Base-by-base conservation (phyloP, 2,329 filamentous ascomycete species). In the Stachybotrys chlorohalonatus region DNA sequence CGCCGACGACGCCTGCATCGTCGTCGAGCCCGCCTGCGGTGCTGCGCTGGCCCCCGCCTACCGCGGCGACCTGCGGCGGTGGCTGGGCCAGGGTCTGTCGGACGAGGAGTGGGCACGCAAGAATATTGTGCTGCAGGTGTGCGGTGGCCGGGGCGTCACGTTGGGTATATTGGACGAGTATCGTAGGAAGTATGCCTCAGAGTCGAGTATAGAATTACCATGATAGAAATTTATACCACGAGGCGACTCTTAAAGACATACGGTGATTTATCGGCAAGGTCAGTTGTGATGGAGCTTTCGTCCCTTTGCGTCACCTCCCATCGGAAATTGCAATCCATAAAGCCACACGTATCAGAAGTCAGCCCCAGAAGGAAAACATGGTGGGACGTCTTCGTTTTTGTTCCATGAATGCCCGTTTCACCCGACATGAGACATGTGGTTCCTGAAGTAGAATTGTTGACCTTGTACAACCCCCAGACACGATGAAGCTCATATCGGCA, bases 11-110 rank as follows among this genome's bases (percentile, higher is more conserved):
- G 89, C 92, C 62, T 75, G 87, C 31, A 73, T 93, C 55, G 75
- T 96, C 55, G 89, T 96, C 3, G 93, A 97, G 73, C 76, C 87
- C 42, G 85, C 91, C 0, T 96, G 93, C 67, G 91, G 92, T 1
- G 90, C 93, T 6, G 87, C 86, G 53, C 71, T 95, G 11, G 89
- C 86, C 1, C 68, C 82, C 3, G 84, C 78, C 56, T 90, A 90
- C 63, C 81, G 81, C 47, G 83, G 80, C 0, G 70, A 80, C 47
- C 66, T 95, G 63, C 79, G 84, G 64, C 75, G 77, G 61, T 72
- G 83, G 9, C 72, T 91, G 0, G 82, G 86, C 0, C 63, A 70
- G 51, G 74, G 69, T 0, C 52, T 81, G 52, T 68, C 70, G 1
- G 80, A 82, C 36, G 78, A 79, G 39, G 78, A 90, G 58, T 85